Base-by-base conservation (phyloP, 1,284 basidiomycete genomes). In the Cutaneotrichosporon sp. region DNA sequence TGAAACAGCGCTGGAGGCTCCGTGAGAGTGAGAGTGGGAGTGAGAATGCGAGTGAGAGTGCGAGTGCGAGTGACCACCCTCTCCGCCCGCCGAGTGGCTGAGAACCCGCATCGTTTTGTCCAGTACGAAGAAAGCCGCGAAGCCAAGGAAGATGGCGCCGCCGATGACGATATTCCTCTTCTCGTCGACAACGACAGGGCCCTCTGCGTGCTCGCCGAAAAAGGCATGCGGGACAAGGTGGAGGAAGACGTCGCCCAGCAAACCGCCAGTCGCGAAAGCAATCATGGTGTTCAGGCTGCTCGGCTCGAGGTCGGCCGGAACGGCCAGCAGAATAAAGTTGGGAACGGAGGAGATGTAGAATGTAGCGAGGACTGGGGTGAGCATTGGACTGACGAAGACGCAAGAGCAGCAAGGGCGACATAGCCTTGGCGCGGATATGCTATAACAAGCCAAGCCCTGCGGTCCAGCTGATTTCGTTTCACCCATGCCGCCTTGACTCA, bases 261-360 rank as follows among this genome's bases (percentile, higher is more conserved):
- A 79, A 22, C 90, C 89, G 32, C 89, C 90, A 11, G 89, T 91
- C 8, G 71, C 71, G 46, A 72, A 74, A 34, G 72, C 59, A 27
- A 75, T 91, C 88, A 92, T 91, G 7, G 87, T 90, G 66, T 91
- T 91, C 51, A 92, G 79, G 38, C 87, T 90, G 67, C 88, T 80
- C 14, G 81, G 79, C 72, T 86, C 84, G 63, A 92, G 88, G 68
- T 89, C 79, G 42, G 87, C 85, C 22, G 89, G 89, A 59, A 92
- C 91, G 68, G 90, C 89, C 8, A 87, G 85, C 45, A 93, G 84
- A 62, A 93, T 90, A 65, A 92, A 88, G 76, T 93, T 93, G 48
- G 89, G 90, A 51, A 91, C 82, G 37, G 89, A 91, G 79, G 87
- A 90, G 71, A 91, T 91, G 78, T 92, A 91, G 79, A 91, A 90